Percentiles rank a stretch among this genome's conserved stretches.
Conservation (phyloP, 1,139 yeast species). For the Candida sp. region DNA sequence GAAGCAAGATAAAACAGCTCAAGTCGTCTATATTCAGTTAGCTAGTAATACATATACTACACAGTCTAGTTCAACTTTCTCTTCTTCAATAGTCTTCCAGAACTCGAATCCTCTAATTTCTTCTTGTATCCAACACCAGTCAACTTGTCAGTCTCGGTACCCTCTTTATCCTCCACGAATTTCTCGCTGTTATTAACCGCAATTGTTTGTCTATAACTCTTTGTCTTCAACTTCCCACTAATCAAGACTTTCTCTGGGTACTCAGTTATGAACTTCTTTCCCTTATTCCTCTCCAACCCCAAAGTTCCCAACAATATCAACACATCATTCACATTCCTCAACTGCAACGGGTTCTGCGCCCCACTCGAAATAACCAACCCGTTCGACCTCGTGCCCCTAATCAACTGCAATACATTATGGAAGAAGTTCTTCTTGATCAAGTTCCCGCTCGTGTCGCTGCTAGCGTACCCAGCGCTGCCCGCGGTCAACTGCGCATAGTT, state of each 20-base stretch:
- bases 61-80: slow-evolving; percentile 10
- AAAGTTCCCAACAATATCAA: slow-evolving; percentile 66
- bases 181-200: slow-evolving; percentile 37
- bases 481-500: slow-evolving; percentile 62
- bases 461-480: slow-evolving; percentile 37
- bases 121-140: slow-evolving; percentile 28
- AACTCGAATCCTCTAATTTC: slow-evolving; percentile 26
- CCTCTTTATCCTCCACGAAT: slow-evolving; percentile 14
- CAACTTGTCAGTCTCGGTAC: slow-evolving; percentile 30
- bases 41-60: slow-evolving; percentile 5
- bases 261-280: slow-evolving; percentile 61
- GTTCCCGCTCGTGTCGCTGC: slow-evolving; percentile 18
- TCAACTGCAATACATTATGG: slow-evolving; percentile 71
- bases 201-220: slow-evolving; percentile 72
- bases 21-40: slow-evolving; percentile 37
- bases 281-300: slow-evolving; percentile 69
- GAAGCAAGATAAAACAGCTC: slow-evolving; percentile 24
- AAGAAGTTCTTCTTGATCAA: slow-evolving; percentile 61
- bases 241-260: slow-evolving; percentile 67
- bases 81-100: slow-evolving; percentile 32
- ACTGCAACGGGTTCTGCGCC: slow-evolving; percentile 58
- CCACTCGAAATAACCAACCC: slow-evolving; percentile 87
- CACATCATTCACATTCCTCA: slow-evolving; percentile 72
- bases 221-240: slow-evolving; percentile 72
- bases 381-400: slow-evolving; percentile 82